Base-by-base conservation (phyloP, 140 eudicot genomes). In the Anethum foeniculum region DNA sequence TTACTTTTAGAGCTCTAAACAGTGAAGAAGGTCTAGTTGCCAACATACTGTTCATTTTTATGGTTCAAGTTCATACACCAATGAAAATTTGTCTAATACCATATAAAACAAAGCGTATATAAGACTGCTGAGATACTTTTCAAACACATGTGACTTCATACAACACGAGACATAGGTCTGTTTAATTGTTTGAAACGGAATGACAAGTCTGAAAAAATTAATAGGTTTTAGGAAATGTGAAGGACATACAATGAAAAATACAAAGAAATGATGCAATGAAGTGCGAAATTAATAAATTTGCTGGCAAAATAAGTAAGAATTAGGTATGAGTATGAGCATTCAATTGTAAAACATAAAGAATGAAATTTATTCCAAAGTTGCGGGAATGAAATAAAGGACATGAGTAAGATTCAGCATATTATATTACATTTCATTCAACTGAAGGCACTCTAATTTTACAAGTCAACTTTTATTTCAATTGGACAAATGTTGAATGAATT, bases 1-100 rank as follows among this genome's bases (percentile, higher is more conserved):
- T 73, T 46, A 54, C 69, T 58, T 65, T 80, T 39, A 25, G 65
- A 75, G 49, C 49, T 34, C 39, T 48, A 44, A 44, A n/a, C 58
- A 25, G 28, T 28, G 3, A 74, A 74, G 54, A 41, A 34, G 38
- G 38, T 34, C 38, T 34, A 34, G 38, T 74, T n/a, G 56, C 36
- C 56, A 74, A 23, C 7, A 75, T 25, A 27, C 18, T 46, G 25
- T 60, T n/a, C 32, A 1, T 7, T 60, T 52, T 75, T 75, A 1
- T 12, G 64, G 64, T 14, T 47, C 47, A 19, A 25, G 5, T 30
- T 67, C 2, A 23, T 18, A 74, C 2, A 34, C 38, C 38, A 74
- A 25, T 30, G 6, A 74, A 21, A 44, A 0, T 1, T 36, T 9
- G 38, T 43, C 58, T 12, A 25, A 74, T 44, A 27, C 16, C 5